Evolutionary conservation across 139 green algal genomes (phyloP).

Genomic region (Astrephomene gubernaculifera): DNA sequence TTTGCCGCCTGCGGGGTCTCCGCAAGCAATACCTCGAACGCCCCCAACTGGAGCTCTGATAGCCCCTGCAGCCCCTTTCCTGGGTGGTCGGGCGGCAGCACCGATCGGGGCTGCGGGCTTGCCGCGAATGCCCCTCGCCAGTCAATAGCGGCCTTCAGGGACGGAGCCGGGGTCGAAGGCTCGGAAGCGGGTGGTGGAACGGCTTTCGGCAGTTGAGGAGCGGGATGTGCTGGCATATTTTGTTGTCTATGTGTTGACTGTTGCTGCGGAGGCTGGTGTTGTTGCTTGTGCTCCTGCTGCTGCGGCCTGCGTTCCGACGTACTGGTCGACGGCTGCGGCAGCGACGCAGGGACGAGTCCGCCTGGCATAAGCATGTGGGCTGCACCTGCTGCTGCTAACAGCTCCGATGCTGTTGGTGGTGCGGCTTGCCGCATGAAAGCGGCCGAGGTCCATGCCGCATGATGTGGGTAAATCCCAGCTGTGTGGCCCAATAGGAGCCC

Average conservation of each 20-base stretch:
- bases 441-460: not conserved
- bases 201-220: not conserved
- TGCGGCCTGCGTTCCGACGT: not conserved
- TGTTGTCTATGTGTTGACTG: not conserved
- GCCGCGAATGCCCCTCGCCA: conserved; percentile 1
- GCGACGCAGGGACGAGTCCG: not conserved
- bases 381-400: not conserved
- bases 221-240: not conserved
- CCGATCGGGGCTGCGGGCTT: not conserved
- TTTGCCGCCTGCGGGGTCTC: conserved; percentile 9
- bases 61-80: conserved; percentile 5
- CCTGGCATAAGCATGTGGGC: not conserved
- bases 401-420: not conserved
- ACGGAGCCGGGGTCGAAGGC: not conserved
- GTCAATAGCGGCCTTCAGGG: conserved; percentile 2
- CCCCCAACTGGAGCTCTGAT: conserved; percentile 22
- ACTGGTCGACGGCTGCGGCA: not conserved
- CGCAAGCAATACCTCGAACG: conserved; percentile 22
- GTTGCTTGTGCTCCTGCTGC: not conserved
- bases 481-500: not conserved
- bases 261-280: not conserved
- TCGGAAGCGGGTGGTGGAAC: not conserved
- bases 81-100: conserved; percentile 22
- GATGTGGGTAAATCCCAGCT: not conserved
- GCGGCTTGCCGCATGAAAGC: not conserved